Percentiles rank a stretch among this genome's conserved stretches.
These are phyloP conservation scores for Daldinia grandis DNA, from an alignment of 495 filamentous ascomycete species.

Conservation along the genomic window DNA sequence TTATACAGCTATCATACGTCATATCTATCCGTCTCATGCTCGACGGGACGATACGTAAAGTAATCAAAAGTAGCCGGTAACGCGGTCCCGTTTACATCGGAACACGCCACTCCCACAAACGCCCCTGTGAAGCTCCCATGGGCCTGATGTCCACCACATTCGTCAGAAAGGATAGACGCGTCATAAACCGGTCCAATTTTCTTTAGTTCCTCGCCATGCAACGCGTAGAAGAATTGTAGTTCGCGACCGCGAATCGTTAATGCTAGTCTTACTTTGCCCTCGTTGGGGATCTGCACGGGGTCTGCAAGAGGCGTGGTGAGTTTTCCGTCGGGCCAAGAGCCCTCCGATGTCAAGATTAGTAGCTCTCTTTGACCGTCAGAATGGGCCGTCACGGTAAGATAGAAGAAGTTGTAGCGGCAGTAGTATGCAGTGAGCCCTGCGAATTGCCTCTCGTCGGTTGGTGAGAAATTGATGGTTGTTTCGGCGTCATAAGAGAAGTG, in stretches of 20 bases:
- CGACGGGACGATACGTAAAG: slow-evolving; percentile 58
- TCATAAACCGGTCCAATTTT: slow-evolving; percentile 61
- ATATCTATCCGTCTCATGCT: slow-evolving; percentile 59
- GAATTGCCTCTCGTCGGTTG: slow-evolving; percentile 63
- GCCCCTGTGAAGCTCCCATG: slow-evolving; percentile 67
- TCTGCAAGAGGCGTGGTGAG: slow-evolving; percentile 50
- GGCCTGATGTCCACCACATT: slow-evolving; percentile 64
- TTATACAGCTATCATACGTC: slow-evolving; percentile 37
- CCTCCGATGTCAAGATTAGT: slow-evolving; percentile 60
- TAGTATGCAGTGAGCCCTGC: slow-evolving; percentile 66
- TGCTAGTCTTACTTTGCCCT: slow-evolving; percentile 60
- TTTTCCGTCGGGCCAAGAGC: slow-evolving; percentile 57
- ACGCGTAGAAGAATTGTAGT: slow-evolving; percentile 61
- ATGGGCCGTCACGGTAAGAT: slow-evolving; percentile 63
- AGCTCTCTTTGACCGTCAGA: slow-evolving; percentile 62
- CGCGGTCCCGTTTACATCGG: slow-evolving; percentile 61
- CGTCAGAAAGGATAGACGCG: slow-evolving; percentile 62
- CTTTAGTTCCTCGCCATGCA: slow-evolving; percentile 55
- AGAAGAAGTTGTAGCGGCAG: slow-evolving; percentile 67
- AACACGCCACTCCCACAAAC: slow-evolving; percentile 63
- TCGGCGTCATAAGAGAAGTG: slow-evolving; percentile 67
- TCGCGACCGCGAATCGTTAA: slow-evolving; percentile 56
- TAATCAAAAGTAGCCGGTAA: slow-evolving; percentile 59
- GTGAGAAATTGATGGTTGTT: slow-evolving; percentile 60
- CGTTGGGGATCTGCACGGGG: slow-evolving; percentile 55